Conservation (phyloP, 2,329 filamentous ascomycete genomes). For the Calonectria crousiana region DNA sequence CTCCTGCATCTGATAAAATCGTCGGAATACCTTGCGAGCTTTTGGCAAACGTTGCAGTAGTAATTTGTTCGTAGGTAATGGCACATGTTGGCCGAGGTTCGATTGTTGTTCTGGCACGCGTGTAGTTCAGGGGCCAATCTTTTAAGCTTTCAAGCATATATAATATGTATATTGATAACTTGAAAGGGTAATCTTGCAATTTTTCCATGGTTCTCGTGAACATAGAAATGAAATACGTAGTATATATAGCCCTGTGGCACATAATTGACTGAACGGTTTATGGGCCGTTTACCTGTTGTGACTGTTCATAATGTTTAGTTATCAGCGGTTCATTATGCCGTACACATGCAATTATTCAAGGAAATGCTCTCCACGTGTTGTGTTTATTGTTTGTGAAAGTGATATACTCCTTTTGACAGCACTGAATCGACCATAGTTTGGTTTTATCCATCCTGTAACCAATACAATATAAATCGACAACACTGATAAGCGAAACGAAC, state of each 20-base stretch:
- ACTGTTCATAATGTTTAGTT: too few relatives aligned
- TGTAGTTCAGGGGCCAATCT: background rate
- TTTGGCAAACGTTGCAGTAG: background rate
- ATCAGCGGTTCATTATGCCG: background rate
- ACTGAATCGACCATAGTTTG: background rate
- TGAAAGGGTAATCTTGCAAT: too few relatives aligned
- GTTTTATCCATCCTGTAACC: background rate
- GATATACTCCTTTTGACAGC: background rate
- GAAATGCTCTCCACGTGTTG: background rate
- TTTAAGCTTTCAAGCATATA: background rate
- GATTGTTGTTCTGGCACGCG: background rate
- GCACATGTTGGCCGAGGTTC: background rate
- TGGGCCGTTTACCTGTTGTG: background rate
- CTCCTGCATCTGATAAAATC: background rate
- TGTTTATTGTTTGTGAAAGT: background rate
- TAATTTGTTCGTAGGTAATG: background rate
- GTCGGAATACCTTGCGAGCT: background rate
- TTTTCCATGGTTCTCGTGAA: background rate
- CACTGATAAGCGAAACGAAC: background rate
- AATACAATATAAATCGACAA: background rate
- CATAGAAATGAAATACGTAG: background rate
- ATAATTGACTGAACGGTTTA: background rate
- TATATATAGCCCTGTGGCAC: background rate
- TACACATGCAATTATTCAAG: background rate
- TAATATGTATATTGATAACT: background rate